Evolutionary conservation across 2,329 filamentous ascomycete species (phyloP), one percentile per base, ranked within the genome.

Genomic region (Penicillium decumbens): DNA sequence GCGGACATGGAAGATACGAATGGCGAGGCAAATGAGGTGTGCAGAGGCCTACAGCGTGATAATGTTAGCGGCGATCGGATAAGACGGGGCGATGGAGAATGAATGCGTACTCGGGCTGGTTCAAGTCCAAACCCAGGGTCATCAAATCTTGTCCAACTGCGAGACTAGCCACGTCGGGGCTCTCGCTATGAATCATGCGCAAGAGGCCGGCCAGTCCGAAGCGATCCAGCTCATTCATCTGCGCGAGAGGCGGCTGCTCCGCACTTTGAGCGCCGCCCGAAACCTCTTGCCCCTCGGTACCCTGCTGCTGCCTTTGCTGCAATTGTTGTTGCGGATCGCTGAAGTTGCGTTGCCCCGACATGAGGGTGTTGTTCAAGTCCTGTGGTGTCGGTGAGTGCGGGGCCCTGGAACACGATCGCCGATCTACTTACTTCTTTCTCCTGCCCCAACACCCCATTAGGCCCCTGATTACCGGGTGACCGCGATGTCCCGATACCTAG

Each of bases 131-230:
- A 24, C 82, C 83, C 20, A 87, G 68, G 6, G 78, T 78, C 62
- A 80, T 83, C 52, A 85, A 66, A 64, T 86, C 82, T 64, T 84
- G 81, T 12, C 83, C 83, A 55, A 83, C 74, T 25, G 82, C 78
- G 46, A 85, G 72, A 51, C 68, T 71, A n/a, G 72, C 71, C 40
- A 76, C 67, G 65, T 76, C 80, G 12, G 74, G 73, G 59, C 72
- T 80, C 53, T 78, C 78, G 53, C 74, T 72, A 46, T 75, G 77
- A 55, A 81, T 79, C 75, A 77, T 81, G 32, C 75, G 76, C 37
- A 82, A 65, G n/a, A 84, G 67, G 2, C 81, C 82, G 29, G 77
- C 74, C 45, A 85, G 71, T 6, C 82, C 81, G 56, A 78, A 85
- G 51, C 76, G 76, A 60, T 85, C 82, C 32, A 75, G 65, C 45